phyloP scores from a whole-genome alignment of 441 rosid species.

The Adansonia rubrostipa region DNA sequence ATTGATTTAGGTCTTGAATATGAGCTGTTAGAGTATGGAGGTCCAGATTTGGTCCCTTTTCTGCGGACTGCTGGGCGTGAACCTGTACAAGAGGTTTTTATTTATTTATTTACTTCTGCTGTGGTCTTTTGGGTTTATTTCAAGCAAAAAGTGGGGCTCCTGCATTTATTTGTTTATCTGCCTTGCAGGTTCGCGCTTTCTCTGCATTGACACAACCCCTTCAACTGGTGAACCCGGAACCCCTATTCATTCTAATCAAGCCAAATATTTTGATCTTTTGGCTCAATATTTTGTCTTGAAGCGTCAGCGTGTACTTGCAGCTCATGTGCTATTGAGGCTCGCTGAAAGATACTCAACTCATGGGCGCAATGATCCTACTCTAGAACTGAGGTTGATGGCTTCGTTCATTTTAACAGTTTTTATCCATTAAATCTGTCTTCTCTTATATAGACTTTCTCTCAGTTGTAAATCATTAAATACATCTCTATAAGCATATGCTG shows the following conservation, averaged over 20 bases:
- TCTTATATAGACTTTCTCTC: background rate
- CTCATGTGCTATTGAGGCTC: slow-evolving; percentile 87
- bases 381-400: slow-evolving; percentile 75
- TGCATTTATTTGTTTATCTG: slow-evolving; percentile 20
- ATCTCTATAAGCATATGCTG: slow-evolving; percentile 9
- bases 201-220: slow-evolving; percentile 51
- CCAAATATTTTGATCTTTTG: slow-evolving; percentile 83
- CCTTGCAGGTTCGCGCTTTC: slow-evolving; percentile 52
- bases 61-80: slow-evolving; percentile 78
- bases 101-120: slow-evolving; percentile 21
- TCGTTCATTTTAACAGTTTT: background rate
- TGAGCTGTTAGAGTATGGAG: slow-evolving; percentile 94
- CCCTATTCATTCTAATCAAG: slow-evolving; percentile 59
- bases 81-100: slow-evolving; percentile 65
- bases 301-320: slow-evolving; percentile 94
- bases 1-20: slow-evolving; percentile 90
- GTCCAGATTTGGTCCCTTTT: slow-evolving; percentile 97
- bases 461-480: background rate
- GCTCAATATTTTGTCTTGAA: slow-evolving; percentile 89
- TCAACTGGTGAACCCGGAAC: slow-evolving; percentile 62
- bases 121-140: slow-evolving; percentile 6
- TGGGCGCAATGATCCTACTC: slow-evolving; percentile 63
- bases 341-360: slow-evolving; percentile 85
- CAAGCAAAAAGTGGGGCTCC: background rate
- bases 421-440: background rate